Evolutionary conservation across 2,329 filamentous ascomycete species (phyloP), one percentile per base, ranked within the genome.

Genomic region (Nemania sp.): DNA sequence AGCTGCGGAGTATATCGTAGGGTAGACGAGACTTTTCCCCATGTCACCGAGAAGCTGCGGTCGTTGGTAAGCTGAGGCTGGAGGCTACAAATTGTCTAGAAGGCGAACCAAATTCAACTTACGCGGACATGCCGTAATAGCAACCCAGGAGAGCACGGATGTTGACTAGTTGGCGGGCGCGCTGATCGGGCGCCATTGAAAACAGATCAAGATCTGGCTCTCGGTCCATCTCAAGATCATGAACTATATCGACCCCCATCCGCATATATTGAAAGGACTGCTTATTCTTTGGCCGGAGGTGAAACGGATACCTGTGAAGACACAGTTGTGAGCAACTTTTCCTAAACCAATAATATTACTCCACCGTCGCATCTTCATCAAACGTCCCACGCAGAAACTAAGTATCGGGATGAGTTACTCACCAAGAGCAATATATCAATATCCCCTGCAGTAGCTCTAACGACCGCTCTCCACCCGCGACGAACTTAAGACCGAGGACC

Each of bases 371-470:
- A 5, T 41, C 38, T 15, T 35, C 32, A 7, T 11, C 6, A 35
- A 3, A 11, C 11, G 32, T 11, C 6, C 11, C 32, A 8, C 3
- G 5, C 43, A 22, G 7, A n/a, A 49, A 20, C 22, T 49, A 49
- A 20, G n/a, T 6, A 18, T 20, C 3, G 27, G 22, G 2, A 26
- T 22, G 2, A 2, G 2, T 24, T 29, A 68, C 70, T 71, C 76
- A 89, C 88, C 88, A 90, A 20, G 83, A 80, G 57, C 85, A 83
- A 68, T 89, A 89, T 5, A 89, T 82, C 27, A 89, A 77, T 22
- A 89, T 76, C 2, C 87, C 87, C 69, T 88, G 85, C 1, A 90
- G 74, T 18, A 89, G 71, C 70, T 90, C 87, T 24, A 89, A 66
- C 13, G 81, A 87, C 64, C 86, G 83, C 78, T 90, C 87, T 0